phyloP scores from a whole-genome alignment of 257 asterid genomes.

The Solanum sejunctum region DNA sequence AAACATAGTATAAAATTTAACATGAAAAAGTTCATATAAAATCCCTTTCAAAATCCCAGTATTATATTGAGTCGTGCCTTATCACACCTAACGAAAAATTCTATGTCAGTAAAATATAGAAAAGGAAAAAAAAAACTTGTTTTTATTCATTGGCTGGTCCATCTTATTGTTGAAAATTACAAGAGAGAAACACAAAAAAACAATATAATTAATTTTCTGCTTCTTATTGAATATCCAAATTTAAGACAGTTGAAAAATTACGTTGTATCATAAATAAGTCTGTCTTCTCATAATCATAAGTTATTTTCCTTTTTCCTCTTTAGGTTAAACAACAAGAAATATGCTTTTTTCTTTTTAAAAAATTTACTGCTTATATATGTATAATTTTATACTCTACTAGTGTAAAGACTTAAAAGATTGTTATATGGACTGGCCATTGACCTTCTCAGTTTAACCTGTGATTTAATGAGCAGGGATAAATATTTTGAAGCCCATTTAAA shows the following conservation, averaged over 20 bases:
- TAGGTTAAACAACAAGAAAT: not conserved
- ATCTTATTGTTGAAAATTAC: not conserved
- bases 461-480: not conserved
- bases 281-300: not conserved
- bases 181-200: not conserved
- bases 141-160: not conserved
- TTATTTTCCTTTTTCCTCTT: not conserved
- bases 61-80: slow-evolving; percentile 18
- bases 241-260: not conserved
- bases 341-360: too few species aligned
- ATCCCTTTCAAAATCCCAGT: not conserved
- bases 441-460: not conserved
- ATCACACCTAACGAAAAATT: slow-evolving; percentile 51
- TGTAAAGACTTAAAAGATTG: not conserved
- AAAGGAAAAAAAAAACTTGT: not conserved
- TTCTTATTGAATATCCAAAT: not conserved
- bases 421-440: not conserved
- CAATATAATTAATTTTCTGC: not conserved
- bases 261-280: not conserved
- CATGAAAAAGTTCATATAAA: not conserved
- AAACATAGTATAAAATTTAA: not conserved
- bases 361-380: not conserved
- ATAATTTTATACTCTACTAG: not conserved
- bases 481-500: not conserved
- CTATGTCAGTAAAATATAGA: not conserved